Base-by-base conservation (phyloP, 2,329 filamentous ascomycete species). In the Tothia fuscella region DNA sequence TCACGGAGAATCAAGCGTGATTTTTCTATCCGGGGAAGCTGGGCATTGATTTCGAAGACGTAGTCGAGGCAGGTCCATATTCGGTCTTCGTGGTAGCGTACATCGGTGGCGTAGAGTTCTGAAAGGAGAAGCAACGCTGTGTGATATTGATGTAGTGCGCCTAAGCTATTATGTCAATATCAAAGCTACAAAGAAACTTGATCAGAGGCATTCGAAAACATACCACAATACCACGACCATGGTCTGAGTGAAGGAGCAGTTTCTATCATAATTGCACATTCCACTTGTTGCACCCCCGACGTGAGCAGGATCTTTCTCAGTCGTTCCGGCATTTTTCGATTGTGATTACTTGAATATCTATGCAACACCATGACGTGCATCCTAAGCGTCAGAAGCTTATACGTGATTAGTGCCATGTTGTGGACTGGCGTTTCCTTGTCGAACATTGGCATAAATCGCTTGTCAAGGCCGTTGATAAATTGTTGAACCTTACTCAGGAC, bases 11-110 rank as follows among this genome's bases (percentile, higher is more conserved):
- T 70, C 16, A 67, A 65, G 22, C 73, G 60, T 9, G 68, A 71
- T 54, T 85, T 85, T 32, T 73, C 64, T 14, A 68, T 64, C 3
- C 68, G 67, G 10, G 68, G 57, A 31, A 73, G 56, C 25, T 65
- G 56, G 4, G 66, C 54, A 24, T 80, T 69, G 21, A 78, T 62
- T 38, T 76, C 71, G 54, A 84, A 87, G 19, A 82, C 76, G 53
- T 77, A 86, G 53, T 87, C 80, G 20, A 85, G 63, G 50, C 77
- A 80, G 25, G 65, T 62, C 80, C 82, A 85, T 44, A 85, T 80
- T 6, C 80, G 71, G 19, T 72, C 68, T 2, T 76, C 74, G 46
- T 81, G 66, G 38, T 67, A 67, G 36, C 70, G 65, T 41, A 69
- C 61, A 0, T 76, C 72, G 30, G 69, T 67, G 35, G 71, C 69